A percentile compares a stretch with the other conserved stretches of the same genome.
These are phyloP conservation scores for Alternaria gansuensis DNA, from an alignment of 2,329 filamentous ascomycete species.

Conservation along the genomic window DNA sequence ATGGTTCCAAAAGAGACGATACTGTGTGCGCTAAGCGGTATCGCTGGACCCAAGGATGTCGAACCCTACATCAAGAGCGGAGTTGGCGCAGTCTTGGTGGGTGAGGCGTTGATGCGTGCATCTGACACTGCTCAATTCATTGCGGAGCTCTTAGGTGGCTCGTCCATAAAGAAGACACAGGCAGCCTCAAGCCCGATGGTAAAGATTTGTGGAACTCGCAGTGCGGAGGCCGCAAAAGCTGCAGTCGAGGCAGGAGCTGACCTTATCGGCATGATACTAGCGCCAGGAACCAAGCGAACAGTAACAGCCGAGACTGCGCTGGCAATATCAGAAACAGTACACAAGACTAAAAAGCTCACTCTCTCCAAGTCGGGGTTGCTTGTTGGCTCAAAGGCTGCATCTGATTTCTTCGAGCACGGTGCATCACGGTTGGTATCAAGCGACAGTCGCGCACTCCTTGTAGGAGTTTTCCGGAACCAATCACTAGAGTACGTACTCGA, in stretches of 20 bases:
- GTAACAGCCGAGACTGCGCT: constrained; percentile 81
- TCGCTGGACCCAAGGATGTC: constrained; percentile 88
- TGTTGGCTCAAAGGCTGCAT: constrained; percentile 52
- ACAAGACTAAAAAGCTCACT: constrained; percentile 58
- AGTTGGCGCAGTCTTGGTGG: constrained; percentile 91
- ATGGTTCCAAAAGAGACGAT: constrained; percentile 87
- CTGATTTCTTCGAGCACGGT: constrained; percentile 76
- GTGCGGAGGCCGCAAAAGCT: constrained; percentile 77
- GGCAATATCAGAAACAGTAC: constrained; percentile 81
- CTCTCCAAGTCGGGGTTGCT: constrained; percentile 34
- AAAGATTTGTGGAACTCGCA: constrained; percentile 95
- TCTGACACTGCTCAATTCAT: constrained; percentile 85
- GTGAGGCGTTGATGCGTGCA: constrained; percentile 94
- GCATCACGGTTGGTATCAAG: constrained; percentile 57
- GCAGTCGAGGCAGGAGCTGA: constrained; percentile 90
- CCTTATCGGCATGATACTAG: constrained; percentile 90
- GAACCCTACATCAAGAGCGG: constrained; percentile 86
- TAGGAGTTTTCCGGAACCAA: constrained; percentile 95
- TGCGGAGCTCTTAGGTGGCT: constrained; percentile 75
- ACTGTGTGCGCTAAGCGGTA: constrained; percentile 93
- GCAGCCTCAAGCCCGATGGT: constrained; percentile 65
- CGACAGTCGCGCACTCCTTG: constrained; percentile 75
- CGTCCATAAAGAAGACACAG: constrained; percentile 30
- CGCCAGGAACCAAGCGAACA: constrained; percentile 79
- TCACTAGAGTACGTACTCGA: constrained; percentile 81